Conservation (phyloP, 2,329 filamentous ascomycete genomes). For the Leptographium galeiforme region DNA sequence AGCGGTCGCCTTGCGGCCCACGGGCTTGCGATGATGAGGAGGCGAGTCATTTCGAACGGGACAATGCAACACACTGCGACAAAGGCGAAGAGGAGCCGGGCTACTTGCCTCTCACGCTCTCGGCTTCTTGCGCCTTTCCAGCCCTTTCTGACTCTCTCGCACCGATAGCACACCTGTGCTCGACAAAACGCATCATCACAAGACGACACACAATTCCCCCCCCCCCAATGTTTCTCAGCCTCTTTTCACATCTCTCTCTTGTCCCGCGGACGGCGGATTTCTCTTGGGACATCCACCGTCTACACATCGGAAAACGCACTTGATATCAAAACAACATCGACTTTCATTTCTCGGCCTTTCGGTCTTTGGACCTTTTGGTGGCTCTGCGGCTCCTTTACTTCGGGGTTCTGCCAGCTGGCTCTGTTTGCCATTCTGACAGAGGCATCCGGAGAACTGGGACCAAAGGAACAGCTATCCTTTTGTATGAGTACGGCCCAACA, state of each 20-base stretch:
- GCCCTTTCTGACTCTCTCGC: background rate
- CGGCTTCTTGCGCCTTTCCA: background rate
- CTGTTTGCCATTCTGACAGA: background rate
- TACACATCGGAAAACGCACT: background rate
- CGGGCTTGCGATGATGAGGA: background rate
- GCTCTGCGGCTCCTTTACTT: background rate
- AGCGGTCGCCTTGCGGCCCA: background rate
- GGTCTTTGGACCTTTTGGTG: background rate
- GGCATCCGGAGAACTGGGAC: background rate
- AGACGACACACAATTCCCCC: background rate
- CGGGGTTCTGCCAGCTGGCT: background rate
- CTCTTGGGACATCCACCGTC: background rate
- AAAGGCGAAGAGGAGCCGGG: background rate
- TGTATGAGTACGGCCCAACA: background rate
- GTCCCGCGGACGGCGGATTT: background rate
- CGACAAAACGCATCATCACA: background rate
- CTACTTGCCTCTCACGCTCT: background rate
- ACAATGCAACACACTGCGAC: background rate
- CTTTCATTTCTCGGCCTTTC: background rate
- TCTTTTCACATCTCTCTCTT: background rate
- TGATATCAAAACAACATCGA: background rate
- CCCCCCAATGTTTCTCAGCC: too few species aligned
- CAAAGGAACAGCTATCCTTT: conserved; percentile 12
- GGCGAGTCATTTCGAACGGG: background rate
- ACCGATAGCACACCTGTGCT: background rate